A percentile compares a stretch with the other conserved stretches of the same genome.
Evolutionary conservation across 1,284 basidiomycete species (phyloP).

Genomic region (Phlebopus sp.): DNA sequence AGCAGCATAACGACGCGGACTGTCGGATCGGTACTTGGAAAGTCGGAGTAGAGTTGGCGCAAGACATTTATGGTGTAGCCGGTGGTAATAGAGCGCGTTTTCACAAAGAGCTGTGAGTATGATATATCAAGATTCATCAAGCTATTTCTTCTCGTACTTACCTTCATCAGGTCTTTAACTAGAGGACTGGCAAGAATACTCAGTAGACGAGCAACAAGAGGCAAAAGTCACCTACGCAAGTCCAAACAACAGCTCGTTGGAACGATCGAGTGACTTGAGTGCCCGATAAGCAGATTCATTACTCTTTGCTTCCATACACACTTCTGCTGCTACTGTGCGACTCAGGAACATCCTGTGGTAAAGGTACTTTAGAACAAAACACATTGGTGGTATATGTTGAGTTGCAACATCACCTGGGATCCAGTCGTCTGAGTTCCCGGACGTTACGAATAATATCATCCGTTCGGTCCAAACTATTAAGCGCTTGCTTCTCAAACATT

Average conservation of each 20-base stretch:
- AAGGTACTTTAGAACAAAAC: conserved; percentile 11
- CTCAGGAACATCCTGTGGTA: conserved; percentile 67
- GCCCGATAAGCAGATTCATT: conserved; percentile 67
- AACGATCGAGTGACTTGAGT: conserved; percentile 60
- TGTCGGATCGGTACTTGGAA: conserved; percentile 53
- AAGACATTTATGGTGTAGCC: conserved; percentile 49
- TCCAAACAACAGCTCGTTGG: conserved; percentile 59
- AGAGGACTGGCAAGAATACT: conserved; percentile 39
- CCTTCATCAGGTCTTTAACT: conserved; percentile 62
- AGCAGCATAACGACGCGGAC: conserved; percentile 68
- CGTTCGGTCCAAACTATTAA: conserved; percentile 48
- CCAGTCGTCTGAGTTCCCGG: conserved; percentile 61
- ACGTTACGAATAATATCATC: conserved; percentile 67
- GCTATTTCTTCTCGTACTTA: conserved; percentile 20
- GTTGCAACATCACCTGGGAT: conserved; percentile 46
- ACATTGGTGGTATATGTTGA: neutral
- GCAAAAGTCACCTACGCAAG: conserved; percentile 43
- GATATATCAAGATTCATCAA: conserved; percentile 11
- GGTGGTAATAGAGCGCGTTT: conserved; percentile 60
- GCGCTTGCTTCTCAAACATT: conserved; percentile 66
- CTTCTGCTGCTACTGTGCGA: conserved; percentile 73
- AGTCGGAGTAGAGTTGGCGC: conserved; percentile 60
- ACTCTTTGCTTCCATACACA: conserved; percentile 71
- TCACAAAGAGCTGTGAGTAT: conserved; percentile 57
- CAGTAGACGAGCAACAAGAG: conserved; percentile 13